These are phyloP conservation scores for Exophiala aquamarina DNA, from an alignment of 2,329 filamentous ascomycete genomes.

Conservation along the genomic window DNA sequence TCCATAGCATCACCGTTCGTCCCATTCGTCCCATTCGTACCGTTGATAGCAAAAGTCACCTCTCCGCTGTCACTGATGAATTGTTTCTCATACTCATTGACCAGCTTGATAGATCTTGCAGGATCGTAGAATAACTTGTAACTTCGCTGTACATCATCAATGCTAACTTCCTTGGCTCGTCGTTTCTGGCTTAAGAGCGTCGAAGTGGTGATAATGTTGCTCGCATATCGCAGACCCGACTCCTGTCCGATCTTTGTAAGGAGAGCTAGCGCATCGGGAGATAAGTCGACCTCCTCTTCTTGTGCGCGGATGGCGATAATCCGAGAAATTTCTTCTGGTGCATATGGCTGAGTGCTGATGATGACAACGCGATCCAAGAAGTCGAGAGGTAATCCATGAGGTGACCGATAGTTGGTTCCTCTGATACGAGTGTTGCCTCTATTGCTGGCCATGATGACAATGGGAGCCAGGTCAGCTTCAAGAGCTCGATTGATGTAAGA, in stretches of 20 bases:
- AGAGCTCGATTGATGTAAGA: constrained; percentile 97
- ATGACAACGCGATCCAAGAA: constrained; percentile 96
- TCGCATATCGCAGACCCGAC: constrained; percentile 89
- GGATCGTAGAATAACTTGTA: constrained; percentile 95
- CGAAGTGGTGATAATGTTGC: constrained; percentile 94
- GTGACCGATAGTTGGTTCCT: constrained; percentile 88
- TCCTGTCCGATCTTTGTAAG: constrained; percentile 95
- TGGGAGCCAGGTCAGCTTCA: constrained; percentile 89
- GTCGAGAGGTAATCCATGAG: constrained; percentile 90
- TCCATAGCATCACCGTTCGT: constrained; percentile 69
- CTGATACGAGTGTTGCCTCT: constrained; percentile 87
- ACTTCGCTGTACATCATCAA: constrained; percentile 89
- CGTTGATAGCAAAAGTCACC: constrained; percentile 65
- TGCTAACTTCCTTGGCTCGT: constrained; percentile 75
- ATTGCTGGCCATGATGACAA: constrained; percentile 99
- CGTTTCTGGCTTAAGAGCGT: constrained; percentile 85
- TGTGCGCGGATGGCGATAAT: constrained; percentile 90
- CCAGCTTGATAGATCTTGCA: constrained; percentile 82
- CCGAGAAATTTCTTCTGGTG: constrained; percentile 79
- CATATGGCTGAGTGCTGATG: constrained; percentile 87
- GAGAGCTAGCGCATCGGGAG: constrained; percentile 83
- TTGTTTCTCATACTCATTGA: constrained; percentile 84
- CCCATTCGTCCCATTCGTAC: constrained; percentile 32
- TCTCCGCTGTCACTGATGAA: constrained; percentile 84
- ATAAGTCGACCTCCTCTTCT: constrained; percentile 93